phyloP scores from a whole-genome alignment of 208 protist species.

The Naegleria lovaniensis region DNA sequence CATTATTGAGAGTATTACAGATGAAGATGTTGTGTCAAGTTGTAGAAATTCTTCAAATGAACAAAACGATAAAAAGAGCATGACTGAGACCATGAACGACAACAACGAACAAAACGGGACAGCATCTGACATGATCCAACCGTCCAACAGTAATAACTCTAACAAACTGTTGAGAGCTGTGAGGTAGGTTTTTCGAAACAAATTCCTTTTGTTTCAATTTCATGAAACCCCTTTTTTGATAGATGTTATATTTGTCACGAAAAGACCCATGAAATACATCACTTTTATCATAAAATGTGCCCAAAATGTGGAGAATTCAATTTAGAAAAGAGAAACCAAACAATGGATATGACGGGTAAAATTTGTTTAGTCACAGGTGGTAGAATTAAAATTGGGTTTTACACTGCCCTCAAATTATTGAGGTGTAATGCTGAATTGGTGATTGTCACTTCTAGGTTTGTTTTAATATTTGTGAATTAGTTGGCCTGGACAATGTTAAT shows the following conservation, averaged over 20 bases:
- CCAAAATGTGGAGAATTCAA: background rate
- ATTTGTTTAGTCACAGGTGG: conserved; percentile 39
- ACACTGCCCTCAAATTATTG: conserved; percentile 72
- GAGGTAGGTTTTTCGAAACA: too few species aligned
- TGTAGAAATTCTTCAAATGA: background rate
- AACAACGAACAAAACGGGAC: background rate
- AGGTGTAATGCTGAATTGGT: conserved; percentile 64
- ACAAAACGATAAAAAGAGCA: background rate
- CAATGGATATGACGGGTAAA: conserved; percentile 33
- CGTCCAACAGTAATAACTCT: too few species aligned
- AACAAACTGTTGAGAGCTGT: too few species aligned
- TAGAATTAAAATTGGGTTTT: conserved; percentile 86
- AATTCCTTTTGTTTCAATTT: too few species aligned
- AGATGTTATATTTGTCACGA: conserved; percentile 5
- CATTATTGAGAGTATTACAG: background rate
- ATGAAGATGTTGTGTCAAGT: background rate
- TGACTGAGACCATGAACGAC: background rate
- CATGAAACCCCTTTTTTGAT: background rate
- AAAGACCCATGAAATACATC: background rate
- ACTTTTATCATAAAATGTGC: background rate
- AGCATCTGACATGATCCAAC: background rate
- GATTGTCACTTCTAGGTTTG: background rate
- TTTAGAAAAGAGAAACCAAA: background rate
- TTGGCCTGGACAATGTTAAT: too few species aligned
- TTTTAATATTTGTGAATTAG: too few species aligned